Evolutionary conservation across 495 filamentous ascomycete species (phyloP).

Genomic region (Letharia columbiana): DNA sequence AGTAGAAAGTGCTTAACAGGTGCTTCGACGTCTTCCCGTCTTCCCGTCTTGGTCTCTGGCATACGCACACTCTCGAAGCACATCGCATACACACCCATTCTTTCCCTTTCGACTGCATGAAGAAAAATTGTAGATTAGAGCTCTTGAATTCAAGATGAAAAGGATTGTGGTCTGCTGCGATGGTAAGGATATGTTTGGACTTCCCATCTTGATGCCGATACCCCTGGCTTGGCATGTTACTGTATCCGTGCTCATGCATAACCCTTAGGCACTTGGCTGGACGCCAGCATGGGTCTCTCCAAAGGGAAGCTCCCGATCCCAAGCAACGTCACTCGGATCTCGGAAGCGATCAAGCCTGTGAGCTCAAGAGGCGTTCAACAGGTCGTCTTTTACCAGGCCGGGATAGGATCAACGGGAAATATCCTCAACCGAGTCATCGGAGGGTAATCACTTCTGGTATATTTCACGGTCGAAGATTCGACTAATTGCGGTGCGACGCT

Average conservation of each 20-base stretch:
- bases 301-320: conserved; percentile 31
- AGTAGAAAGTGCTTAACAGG: conserved; percentile 3
- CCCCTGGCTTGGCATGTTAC: background rate
- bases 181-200: conserved; percentile 7
- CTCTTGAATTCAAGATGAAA: conserved; percentile 13
- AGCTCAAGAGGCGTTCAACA: conserved; percentile 34
- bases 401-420: conserved; percentile 40
- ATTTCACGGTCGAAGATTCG: conserved; percentile 14
- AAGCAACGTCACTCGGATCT: conserved; percentile 40
- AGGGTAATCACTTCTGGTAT: conserved; percentile 8
- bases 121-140: background rate
- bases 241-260: background rate
- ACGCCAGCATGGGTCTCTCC: conserved; percentile 19
- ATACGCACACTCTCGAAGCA: background rate
- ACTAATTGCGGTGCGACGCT: background rate
- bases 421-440: conserved; percentile 21
- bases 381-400: conserved; percentile 46
- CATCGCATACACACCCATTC: background rate
- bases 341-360: conserved; percentile 33
- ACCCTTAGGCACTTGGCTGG: conserved; percentile 23
- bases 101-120: background rate
- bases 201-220: background rate
- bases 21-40: background rate
- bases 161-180: conserved; percentile 26
- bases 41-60: background rate